Evolutionary conservation across 2,329 filamentous ascomycete species (phyloP).

Genomic region (Xylariaceae sp.): DNA sequence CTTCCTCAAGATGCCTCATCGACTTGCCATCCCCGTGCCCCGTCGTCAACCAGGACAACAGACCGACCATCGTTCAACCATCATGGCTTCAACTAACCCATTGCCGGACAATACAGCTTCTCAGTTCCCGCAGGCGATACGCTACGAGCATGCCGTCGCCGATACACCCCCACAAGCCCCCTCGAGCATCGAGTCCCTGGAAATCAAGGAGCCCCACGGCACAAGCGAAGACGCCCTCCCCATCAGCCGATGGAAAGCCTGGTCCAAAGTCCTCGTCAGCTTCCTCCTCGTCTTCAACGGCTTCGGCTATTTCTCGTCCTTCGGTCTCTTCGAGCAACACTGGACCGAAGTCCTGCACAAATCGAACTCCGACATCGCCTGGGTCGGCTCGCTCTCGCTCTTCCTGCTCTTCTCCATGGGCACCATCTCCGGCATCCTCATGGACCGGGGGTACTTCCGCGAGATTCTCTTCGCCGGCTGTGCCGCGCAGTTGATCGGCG

Average conservation of each 20-base stretch:
- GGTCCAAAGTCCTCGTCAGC: not conserved
- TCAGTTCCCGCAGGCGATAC: not conserved
- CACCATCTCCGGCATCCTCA: slow-evolving; percentile 30
- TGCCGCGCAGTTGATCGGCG: not conserved
- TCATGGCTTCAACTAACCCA: not conserved
- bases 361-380: slow-evolving; percentile 39
- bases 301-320: slow-evolving; percentile 22
- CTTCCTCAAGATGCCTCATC: not conserved
- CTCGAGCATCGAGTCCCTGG: too few species aligned
- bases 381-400: slow-evolving; percentile 39
- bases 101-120: not conserved
- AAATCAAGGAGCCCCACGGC: not conserved
- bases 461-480: slow-evolving; percentile 24
- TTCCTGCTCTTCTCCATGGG: slow-evolving; percentile 32
- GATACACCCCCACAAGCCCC: not conserved
- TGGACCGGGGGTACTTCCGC: slow-evolving; percentile 17
- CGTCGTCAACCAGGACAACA: not conserved
- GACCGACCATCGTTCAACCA: not conserved
- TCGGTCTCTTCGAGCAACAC: slow-evolving; percentile 38
- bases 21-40: not conserved
- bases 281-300: slow-evolving; percentile 5
- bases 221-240: not conserved
- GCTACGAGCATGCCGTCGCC: not conserved
- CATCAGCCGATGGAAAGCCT: not conserved
- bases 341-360: slow-evolving; percentile 35